Conservation (phyloP, 192 early-diverging fungal genomes). For the Powellomyces hirtus region DNA sequence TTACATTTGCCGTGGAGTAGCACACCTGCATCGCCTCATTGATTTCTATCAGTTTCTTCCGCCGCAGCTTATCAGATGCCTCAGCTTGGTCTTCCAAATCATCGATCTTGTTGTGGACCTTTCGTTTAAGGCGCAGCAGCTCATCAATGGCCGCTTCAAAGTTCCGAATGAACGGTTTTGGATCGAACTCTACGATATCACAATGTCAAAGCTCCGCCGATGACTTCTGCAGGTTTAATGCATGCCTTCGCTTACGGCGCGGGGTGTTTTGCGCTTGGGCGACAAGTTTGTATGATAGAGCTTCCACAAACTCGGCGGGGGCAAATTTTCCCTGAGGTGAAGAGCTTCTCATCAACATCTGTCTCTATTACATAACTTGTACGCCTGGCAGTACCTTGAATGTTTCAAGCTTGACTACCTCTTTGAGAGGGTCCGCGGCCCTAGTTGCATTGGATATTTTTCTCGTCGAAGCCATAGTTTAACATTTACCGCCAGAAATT, state of each 20-base stretch:
- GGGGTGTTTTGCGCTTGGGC: slow-evolving; percentile 45
- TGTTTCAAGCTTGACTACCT: slow-evolving; percentile 26
- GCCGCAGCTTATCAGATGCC: slow-evolving; percentile 70
- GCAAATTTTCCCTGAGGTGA: slow-evolving; percentile 48
- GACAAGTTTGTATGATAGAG: slow-evolving; percentile 48
- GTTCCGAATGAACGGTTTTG: slow-evolving; percentile 86
- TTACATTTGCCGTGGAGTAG: background rate
- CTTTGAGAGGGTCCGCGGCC: background rate
- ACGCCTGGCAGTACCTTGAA: slow-evolving; percentile 18
- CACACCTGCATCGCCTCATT: slow-evolving; percentile 75
- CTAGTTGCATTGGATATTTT: background rate
- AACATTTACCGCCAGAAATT: no score
- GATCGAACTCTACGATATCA: slow-evolving; percentile 63
- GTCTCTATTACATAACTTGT: background rate
- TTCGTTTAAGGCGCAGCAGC: slow-evolving; percentile 69
- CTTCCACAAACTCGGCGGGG: slow-evolving; percentile 58
- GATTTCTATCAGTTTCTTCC: slow-evolving; percentile 76
- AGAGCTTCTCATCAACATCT: background rate
- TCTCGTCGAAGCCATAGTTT: no score
- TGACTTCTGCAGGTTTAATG: background rate
- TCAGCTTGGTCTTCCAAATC: slow-evolving; percentile 78
- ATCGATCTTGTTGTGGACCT: slow-evolving; percentile 79
- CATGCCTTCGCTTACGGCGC: background rate
- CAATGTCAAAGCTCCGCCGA: background rate
- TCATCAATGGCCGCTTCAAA: slow-evolving; percentile 87